Conservation (phyloP, 352 stramenopile species). For the Stramenopiles sp. region DNA sequence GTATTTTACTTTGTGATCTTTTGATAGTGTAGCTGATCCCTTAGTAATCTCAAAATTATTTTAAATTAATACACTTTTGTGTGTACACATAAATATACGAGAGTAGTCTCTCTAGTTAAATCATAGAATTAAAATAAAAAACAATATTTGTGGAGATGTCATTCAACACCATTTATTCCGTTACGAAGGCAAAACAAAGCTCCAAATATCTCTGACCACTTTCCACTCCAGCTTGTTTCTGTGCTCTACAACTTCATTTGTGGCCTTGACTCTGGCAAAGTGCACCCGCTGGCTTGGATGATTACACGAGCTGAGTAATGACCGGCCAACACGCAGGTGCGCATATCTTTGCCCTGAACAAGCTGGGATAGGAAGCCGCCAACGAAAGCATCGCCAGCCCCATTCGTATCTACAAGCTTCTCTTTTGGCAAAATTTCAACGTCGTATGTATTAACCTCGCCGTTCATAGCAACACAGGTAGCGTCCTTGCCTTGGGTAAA, state of each 20-base stretch:
- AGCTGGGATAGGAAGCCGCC: conserved; percentile 89
- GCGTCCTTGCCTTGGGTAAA: conserved; percentile 89
- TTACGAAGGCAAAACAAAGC: too few relatives aligned
- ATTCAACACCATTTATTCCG: too few relatives aligned
- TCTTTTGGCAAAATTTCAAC: conserved; percentile 60
- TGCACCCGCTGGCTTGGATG: conserved; percentile 89
- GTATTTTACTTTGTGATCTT: too few relatives aligned
- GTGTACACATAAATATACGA: too few relatives aligned
- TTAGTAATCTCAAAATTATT: too few relatives aligned
- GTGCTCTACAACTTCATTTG: background rate
- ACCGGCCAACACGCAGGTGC: conserved; percentile 80
- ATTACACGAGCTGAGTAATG: conserved; percentile 89
- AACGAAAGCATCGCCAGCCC: conserved; percentile 95
- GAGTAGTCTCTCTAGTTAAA: too few relatives aligned
- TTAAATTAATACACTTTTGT: too few relatives aligned
- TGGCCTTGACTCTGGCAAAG: conserved; percentile 42
- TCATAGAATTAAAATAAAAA: too few relatives aligned
- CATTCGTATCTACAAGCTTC: conserved; percentile 95
- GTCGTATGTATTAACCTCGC: conserved; percentile 68
- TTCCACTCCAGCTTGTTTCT: too few relatives aligned
- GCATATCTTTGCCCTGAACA: conserved; percentile 45
- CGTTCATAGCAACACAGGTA: conserved; percentile 86
- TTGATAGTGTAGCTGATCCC: too few relatives aligned
- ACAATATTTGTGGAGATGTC: too few relatives aligned
- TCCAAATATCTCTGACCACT: too few relatives aligned